Conservation (phyloP, 306 rosid genomes). For the Quercus berberidifolia region DNA sequence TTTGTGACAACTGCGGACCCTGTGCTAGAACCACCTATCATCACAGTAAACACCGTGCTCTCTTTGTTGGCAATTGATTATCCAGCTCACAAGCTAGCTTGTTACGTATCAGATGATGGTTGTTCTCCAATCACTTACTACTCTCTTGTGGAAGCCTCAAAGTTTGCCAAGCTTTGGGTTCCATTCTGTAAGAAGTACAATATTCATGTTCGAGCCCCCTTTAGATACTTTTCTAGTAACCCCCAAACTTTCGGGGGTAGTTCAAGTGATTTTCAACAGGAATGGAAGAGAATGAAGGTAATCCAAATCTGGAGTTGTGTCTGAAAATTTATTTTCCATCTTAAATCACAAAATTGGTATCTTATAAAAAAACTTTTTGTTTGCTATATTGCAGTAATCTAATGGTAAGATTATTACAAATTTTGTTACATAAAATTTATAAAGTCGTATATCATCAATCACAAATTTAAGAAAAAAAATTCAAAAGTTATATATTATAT, state of each 20-base stretch:
- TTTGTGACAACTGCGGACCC: constrained; percentile 77
- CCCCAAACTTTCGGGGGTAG: neutral
- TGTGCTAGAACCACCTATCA: constrained; percentile 60
- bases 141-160: constrained; percentile 47
- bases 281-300: constrained; percentile 43
- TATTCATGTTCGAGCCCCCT: constrained; percentile 61
- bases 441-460: too few relatives aligned
- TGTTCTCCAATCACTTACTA: constrained; percentile 50
- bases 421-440: too few relatives aligned
- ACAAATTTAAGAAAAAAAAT: too few relatives aligned
- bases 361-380: too few relatives aligned
- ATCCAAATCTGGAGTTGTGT: neutral
- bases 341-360: too few relatives aligned
- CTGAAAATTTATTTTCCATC: too few relatives aligned
- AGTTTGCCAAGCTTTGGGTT: constrained; percentile 62
- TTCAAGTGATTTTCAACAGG: constrained; percentile 27
- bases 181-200: constrained; percentile 61
- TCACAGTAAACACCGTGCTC: constrained; percentile 61
- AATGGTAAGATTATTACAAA: too few relatives aligned
- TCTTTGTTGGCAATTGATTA: constrained; percentile 72
- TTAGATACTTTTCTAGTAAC: constrained; percentile 39
- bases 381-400: too few relatives aligned
- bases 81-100: constrained; percentile 68
- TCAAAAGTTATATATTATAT: too few relatives aligned
- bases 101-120: constrained; percentile 81